Evolutionary conservation across 176 grass and related monocot genomes (phyloP).

Genomic region (Urochloa ruziziensis): DNA sequence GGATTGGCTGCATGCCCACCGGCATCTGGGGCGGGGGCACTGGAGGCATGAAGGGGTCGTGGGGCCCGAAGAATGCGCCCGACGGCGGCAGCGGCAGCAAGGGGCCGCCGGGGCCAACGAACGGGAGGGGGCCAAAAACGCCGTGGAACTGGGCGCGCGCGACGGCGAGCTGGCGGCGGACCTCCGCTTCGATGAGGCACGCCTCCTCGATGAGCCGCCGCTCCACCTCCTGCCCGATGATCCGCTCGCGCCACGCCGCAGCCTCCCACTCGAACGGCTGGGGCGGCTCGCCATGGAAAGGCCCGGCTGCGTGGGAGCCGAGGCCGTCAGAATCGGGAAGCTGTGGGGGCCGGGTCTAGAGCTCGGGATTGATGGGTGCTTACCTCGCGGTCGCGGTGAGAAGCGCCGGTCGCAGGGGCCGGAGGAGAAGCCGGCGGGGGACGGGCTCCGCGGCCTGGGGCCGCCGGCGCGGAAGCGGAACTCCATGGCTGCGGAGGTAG

Average conservation of each 20-base stretch:
- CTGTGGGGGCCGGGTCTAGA: not conserved
- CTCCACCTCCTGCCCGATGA: constrained; percentile 33
- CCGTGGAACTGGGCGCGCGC: constrained; percentile 5
- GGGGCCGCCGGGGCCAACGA: not conserved
- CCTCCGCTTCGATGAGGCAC: constrained; percentile 17
- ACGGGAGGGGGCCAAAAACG: not conserved
- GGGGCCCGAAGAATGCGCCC: not conserved
- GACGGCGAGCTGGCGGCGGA: constrained; percentile 12
- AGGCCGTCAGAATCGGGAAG: not conserved
- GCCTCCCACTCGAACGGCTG: not conserved
- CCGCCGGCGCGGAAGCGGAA: constrained; percentile 48
- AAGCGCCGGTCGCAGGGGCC: not conserved
- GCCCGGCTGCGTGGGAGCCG: constrained; percentile 3
- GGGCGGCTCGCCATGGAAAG: not conserved
- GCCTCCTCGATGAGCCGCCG: constrained; percentile 5
- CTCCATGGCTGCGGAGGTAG: constrained; percentile 18
- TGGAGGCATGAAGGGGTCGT: not conserved
- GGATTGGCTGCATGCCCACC: not conserved
- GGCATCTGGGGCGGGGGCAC: not conserved
- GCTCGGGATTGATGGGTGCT: not conserved
- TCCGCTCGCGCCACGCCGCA: constrained; percentile 6
- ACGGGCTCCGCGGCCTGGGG: not conserved
- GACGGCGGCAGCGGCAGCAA: not conserved
- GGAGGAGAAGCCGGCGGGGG: not conserved
- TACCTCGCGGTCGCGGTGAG: constrained; percentile 34